Percentiles rank a stretch among this genome's conserved stretches.
phyloP scores from a whole-genome alignment of 768 basidiomycete species.

The Pleurotus salmoneostramineus region DNA sequence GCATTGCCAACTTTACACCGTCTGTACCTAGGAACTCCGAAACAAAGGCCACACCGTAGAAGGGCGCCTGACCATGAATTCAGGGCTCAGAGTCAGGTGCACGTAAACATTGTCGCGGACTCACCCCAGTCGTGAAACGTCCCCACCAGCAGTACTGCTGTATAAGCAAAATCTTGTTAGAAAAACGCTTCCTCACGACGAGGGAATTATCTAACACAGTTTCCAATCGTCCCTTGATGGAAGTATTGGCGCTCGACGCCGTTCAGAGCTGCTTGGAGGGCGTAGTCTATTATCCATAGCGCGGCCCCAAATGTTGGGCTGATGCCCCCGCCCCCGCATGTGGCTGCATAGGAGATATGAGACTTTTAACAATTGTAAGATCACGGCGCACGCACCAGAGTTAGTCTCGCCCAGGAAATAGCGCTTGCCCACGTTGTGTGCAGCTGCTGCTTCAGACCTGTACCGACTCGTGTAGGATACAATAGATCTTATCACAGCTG shows the following conservation, averaged over 20 bases:
- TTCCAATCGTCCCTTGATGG: slow-evolving; percentile 36
- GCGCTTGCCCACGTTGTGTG: slow-evolving; percentile 24
- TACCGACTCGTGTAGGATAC: slow-evolving; percentile 28
- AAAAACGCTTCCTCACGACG: not conserved
- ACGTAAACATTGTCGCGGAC: not conserved
- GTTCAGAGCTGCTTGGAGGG: slow-evolving; percentile 30
- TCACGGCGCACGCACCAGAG: slow-evolving; percentile 20
- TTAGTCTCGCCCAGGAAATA: slow-evolving; percentile 38
- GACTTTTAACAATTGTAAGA: not conserved
- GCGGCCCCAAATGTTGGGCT: slow-evolving; percentile 36
- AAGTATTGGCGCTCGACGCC: slow-evolving; percentile 33
- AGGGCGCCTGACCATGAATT: slow-evolving; percentile 19
- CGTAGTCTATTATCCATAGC: slow-evolving; percentile 37
- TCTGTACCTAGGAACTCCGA: slow-evolving; percentile 31
- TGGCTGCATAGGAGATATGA: slow-evolving; percentile 19
- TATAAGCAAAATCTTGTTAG: not conserved
- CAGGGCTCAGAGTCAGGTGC: not conserved
- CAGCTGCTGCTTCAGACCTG: slow-evolving; percentile 26
- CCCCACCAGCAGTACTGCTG: slow-evolving; percentile 40
- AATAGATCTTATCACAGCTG: slow-evolving; percentile 20
- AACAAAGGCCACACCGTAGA: slow-evolving; percentile 33
- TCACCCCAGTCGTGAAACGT: slow-evolving; percentile 19
- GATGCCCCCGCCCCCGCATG: slow-evolving; percentile 36
- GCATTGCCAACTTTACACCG: slow-evolving; percentile 24
- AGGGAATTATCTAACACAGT: slow-evolving; percentile 23